Evolutionary conservation across 129 eudicot genomes (phyloP).

Genomic region (Escallonia rubra): DNA sequence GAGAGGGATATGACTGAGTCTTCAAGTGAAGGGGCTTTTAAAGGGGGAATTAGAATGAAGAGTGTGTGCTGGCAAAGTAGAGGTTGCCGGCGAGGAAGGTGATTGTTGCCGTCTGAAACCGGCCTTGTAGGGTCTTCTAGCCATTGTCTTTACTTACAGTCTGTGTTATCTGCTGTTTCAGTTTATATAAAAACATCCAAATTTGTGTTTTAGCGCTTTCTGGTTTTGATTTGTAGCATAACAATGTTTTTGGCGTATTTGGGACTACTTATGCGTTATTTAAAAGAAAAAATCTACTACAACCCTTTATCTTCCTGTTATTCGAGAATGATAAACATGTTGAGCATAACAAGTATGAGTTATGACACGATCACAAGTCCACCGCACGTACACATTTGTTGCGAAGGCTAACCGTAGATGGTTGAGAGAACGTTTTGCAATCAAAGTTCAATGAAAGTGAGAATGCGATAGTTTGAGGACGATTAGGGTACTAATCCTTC

Average conservation of each 20-base stretch:
- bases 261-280: too few relatives aligned
- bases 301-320: too few relatives aligned
- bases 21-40: constrained; percentile 15
- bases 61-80: constrained; percentile 3
- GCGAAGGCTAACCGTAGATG: too few relatives aligned
- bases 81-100: constrained; percentile 23
- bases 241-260: constrained; percentile 23
- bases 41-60: constrained; percentile 1
- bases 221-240: not conserved
- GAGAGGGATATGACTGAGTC: constrained; percentile 8
- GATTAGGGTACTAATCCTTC: too few relatives aligned
- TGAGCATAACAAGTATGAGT: too few relatives aligned
- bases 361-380: too few relatives aligned
- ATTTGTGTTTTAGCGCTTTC: not conserved
- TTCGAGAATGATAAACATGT: too few relatives aligned
- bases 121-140: not conserved
- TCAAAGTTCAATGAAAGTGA: too few relatives aligned
- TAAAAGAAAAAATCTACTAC: too few relatives aligned
- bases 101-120: not conserved
- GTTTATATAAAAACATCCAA: constrained; percentile 5
- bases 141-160: constrained; percentile 10
- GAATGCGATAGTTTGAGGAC: too few relatives aligned
- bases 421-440: too few relatives aligned
- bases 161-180: constrained; percentile 26
- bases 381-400: too few relatives aligned